Percentiles rank a stretch among this genome's conserved stretches.
Evolutionary conservation across 768 basidiomycete species (phyloP).

Genomic region (Leccinum uliginosum): DNA sequence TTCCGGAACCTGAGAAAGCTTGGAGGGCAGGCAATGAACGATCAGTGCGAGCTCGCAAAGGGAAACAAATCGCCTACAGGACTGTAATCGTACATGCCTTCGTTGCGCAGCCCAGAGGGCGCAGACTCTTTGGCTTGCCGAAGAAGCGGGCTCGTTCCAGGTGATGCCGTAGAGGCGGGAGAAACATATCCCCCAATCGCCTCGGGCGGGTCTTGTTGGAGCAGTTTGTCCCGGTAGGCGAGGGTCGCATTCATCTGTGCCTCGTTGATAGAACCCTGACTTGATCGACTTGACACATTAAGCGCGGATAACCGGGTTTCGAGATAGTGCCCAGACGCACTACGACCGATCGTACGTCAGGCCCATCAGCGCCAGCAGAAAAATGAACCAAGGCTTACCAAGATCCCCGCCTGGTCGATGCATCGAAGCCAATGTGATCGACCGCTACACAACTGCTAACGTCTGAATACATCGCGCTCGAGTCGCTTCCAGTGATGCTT

Average conservation of each 20-base stretch:
- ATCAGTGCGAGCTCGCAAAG: background rate
- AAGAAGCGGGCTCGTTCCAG: constrained; percentile 33
- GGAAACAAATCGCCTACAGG: constrained; percentile 15
- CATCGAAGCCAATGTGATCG: constrained; percentile 29
- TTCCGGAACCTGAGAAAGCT: constrained; percentile 23
- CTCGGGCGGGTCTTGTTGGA: constrained; percentile 21
- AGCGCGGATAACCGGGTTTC: constrained; percentile 29
- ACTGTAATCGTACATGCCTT: constrained; percentile 25
- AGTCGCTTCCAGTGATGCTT: constrained; percentile 56
- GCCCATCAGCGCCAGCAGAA: constrained; percentile 15
- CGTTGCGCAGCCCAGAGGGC: constrained; percentile 23
- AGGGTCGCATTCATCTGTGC: constrained; percentile 22
- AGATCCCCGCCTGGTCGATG: constrained; percentile 32
- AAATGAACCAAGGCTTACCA: constrained; percentile 19
- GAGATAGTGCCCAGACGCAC: constrained; percentile 28
- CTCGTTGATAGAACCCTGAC: constrained; percentile 31
- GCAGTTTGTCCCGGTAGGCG: constrained; percentile 25
- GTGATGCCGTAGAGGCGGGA: constrained; percentile 42
- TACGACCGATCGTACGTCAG: constrained; percentile 23
- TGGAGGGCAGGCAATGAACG: background rate
- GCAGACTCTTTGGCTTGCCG: constrained; percentile 21
- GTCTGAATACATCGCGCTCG: constrained; percentile 50
- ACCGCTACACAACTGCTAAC: constrained; percentile 34
- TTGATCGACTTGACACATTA: constrained; percentile 30
- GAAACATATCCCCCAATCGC: constrained; percentile 36